Evolutionary conservation across 352 stramenopile genomes (phyloP).

Genomic region (Globisporangium lucens): DNA sequence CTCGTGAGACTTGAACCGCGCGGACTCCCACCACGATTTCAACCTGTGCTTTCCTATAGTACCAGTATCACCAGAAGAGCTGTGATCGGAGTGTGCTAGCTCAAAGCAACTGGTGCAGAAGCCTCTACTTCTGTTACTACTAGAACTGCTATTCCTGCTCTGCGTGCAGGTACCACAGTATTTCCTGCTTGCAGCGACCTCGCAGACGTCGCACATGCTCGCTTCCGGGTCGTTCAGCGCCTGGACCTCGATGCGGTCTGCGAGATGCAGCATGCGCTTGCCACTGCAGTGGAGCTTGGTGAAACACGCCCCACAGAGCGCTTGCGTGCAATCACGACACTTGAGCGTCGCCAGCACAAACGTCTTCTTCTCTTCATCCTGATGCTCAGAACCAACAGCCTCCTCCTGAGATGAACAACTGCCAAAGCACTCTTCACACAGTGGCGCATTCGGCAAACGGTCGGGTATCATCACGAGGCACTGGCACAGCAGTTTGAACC

Average conservation of each 20-base stretch:
- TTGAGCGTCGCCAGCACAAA: conserved; percentile 24
- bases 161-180: conserved; percentile 22
- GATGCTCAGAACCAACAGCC: not conserved
- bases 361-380: not conserved
- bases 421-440: conserved; percentile 35
- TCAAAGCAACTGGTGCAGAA: conserved; percentile 32
- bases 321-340: conserved; percentile 31
- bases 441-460: conserved; percentile 28
- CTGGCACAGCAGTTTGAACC: conserved; percentile 1
- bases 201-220: conserved; percentile 25
- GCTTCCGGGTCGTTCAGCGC: conserved; percentile 18
- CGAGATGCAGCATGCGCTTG: conserved; percentile 35
- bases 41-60: not conserved
- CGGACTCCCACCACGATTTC: conserved; percentile 27
- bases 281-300: conserved; percentile 22
- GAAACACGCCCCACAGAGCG: conserved; percentile 28
- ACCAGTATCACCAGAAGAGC: not conserved
- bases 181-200: conserved; percentile 19
- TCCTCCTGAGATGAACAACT: not conserved
- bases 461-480: conserved; percentile 16
- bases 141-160: not conserved
- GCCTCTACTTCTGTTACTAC: not conserved
- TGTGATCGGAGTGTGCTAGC: conserved; percentile 16
- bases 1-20: conserved; percentile 21
- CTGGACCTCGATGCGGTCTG: conserved; percentile 27